Evolutionary conservation across 805 yeast genomes (phyloP).

Genomic region (Starmerella lactis-condensi): DNA sequence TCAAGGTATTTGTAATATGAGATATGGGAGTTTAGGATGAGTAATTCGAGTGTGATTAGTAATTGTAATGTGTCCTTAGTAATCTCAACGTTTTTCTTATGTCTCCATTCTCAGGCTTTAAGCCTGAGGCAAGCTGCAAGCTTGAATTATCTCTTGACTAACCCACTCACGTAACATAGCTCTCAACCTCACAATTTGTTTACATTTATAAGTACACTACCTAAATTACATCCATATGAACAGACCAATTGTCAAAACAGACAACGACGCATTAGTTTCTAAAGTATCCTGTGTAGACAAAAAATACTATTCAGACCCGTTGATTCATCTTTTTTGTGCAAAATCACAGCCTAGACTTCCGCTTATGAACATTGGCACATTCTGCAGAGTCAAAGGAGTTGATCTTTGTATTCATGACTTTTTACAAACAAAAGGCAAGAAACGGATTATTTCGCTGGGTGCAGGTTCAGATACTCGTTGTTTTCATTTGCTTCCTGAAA

Average conservation of each 20-base stretch:
- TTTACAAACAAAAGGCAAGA: constrained; percentile 17
- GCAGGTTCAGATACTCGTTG: constrained; percentile 65
- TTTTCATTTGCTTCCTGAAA: constrained; percentile 30
- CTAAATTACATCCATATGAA: constrained; percentile 6
- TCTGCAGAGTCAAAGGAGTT: constrained; percentile 31
- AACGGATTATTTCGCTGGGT: constrained; percentile 49
- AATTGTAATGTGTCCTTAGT: constrained; percentile 1
- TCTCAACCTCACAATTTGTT: background rate
- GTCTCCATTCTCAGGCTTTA: no score
- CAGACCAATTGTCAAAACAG: constrained; percentile 35
- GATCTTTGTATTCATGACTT: constrained; percentile 27
- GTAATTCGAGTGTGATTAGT: background rate
- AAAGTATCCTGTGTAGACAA: constrained; percentile 29
- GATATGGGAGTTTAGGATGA: background rate
- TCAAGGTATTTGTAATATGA: background rate
- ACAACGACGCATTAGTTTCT: constrained; percentile 41
- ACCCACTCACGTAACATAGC: no score
- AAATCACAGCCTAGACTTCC: constrained; percentile 30
- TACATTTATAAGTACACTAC: background rate
- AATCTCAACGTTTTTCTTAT: no score
- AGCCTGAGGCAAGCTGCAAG: no score
- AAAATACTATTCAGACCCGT: constrained; percentile 31
- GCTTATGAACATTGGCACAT: constrained; percentile 45
- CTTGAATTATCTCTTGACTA: no score
- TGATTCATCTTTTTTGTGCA: constrained; percentile 13